Conservation (phyloP, 2,329 filamentous ascomycete genomes). For the Aspergillus unguis region DNA sequence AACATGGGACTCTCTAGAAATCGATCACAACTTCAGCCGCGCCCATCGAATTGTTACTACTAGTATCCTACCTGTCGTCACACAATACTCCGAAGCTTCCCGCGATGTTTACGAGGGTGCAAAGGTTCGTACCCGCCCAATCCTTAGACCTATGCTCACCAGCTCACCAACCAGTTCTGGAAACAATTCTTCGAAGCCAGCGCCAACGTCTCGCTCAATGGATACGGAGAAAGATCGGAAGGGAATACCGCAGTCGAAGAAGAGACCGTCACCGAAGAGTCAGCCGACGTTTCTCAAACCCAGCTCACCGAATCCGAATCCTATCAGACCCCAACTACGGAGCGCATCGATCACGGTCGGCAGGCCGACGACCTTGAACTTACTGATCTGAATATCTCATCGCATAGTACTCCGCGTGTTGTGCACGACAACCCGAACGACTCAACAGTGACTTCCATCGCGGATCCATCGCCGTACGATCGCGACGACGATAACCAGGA, state of each 20-base stretch:
- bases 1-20: conserved; percentile 59
- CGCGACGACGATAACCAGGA: background rate
- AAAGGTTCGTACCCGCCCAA: conserved; percentile 58
- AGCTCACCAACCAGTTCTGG: conserved; percentile 69
- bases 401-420: conserved; percentile 48
- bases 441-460: conserved; percentile 41
- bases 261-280: conserved; percentile 54
- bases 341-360: conserved; percentile 26
- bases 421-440: conserved; percentile 34
- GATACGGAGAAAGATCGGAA: conserved; percentile 75
- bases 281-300: conserved; percentile 48
- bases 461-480: conserved; percentile 71
- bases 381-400: conserved; percentile 42
- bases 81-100: conserved; percentile 93
- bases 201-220: conserved; percentile 92
- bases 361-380: conserved; percentile 46
- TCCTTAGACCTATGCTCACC: background rate
- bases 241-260: conserved; percentile 56
- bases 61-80: conserved; percentile 87
- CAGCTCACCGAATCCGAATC: conserved; percentile 38
- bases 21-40: conserved; percentile 96
- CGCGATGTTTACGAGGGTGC: conserved; percentile 94
- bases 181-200: conserved; percentile 99
- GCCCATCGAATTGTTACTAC: conserved; percentile 94
- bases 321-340: conserved; percentile 41